Conservation (phyloP, 2,329 filamentous ascomycete species). For the Xylaria sp. region DNA sequence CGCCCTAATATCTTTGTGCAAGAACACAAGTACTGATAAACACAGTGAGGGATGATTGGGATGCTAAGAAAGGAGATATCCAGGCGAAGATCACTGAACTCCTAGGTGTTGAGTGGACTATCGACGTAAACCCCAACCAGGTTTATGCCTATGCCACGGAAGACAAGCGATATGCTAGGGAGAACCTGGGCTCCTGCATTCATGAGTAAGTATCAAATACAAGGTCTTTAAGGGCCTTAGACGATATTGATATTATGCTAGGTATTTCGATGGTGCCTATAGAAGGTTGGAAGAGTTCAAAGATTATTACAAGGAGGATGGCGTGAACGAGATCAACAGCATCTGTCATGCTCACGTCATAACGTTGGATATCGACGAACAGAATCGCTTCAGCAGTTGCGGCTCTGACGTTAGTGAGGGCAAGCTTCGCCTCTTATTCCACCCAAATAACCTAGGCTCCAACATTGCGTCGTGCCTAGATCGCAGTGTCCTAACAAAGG, state of each 20-base stretch:
- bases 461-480: conserved; percentile 57
- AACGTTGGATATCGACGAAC: conserved; percentile 59
- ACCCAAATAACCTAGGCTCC: conserved; percentile 54
- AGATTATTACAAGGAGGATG: conserved; percentile 51
- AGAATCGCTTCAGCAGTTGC: conserved; percentile 55
- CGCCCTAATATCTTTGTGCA: neutral
- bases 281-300: conserved; percentile 54
- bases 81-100: conserved; percentile 57
- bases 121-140: conserved; percentile 58
- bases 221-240: too few species aligned
- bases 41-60: conserved; percentile 64
- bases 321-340: conserved; percentile 59
- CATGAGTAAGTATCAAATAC: conserved; percentile 50
- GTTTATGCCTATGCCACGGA: conserved; percentile 57
- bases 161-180: conserved; percentile 46
- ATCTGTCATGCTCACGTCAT: conserved; percentile 57
- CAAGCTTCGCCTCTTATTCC: conserved; percentile 61
- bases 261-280: conserved; percentile 58
- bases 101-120: conserved; percentile 61
- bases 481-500: conserved; percentile 52
- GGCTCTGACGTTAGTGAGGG: conserved; percentile 58
- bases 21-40: conserved; percentile 27
- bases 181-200: conserved; percentile 57
- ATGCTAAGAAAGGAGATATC: conserved; percentile 57
- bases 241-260: conserved; percentile 39